Percentiles rank a stretch among this genome's conserved stretches.
Conservation (phyloP, 2,329 filamentous ascomycete species). For the Thermothelomyces thermophilus region DNA sequence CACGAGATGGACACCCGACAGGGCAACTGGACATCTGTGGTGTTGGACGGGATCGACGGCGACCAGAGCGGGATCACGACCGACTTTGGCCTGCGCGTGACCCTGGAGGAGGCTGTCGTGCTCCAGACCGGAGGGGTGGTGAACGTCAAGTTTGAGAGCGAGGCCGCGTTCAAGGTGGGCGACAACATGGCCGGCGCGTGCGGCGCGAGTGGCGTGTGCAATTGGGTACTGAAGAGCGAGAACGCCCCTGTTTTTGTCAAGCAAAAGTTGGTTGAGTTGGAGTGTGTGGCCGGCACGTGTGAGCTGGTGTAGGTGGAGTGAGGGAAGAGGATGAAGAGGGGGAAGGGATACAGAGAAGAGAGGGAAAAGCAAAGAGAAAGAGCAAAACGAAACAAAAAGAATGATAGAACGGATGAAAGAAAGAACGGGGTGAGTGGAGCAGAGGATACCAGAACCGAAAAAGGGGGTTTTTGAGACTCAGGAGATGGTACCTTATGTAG, state of each 20-base stretch:
- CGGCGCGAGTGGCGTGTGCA: slow-evolving; percentile 17
- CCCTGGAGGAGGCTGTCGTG: slow-evolving; percentile 20
- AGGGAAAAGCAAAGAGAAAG: not conserved
- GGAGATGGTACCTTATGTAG: too few species aligned
- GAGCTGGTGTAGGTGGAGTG: not conserved
- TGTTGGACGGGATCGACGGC: slow-evolving; percentile 12
- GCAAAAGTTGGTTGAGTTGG: slow-evolving; percentile 11
- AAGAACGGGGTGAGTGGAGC: too few species aligned
- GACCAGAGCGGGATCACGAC: slow-evolving; percentile 14
- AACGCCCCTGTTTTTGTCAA: slow-evolving; percentile 4
- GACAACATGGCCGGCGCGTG: slow-evolving; percentile 9
- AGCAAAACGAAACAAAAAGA: too few species aligned
- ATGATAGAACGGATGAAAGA: too few species aligned
- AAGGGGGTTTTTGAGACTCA: too few species aligned
- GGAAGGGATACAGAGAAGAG: not conserved
- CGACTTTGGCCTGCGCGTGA: slow-evolving; percentile 24
- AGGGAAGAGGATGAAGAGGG: not conserved
- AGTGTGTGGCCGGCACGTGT: slow-evolving; percentile 10
- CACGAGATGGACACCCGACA: not conserved
- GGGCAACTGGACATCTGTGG: slow-evolving; percentile 27
- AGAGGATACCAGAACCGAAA: not conserved
- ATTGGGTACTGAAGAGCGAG: slow-evolving; percentile 8
- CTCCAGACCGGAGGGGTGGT: slow-evolving; percentile 10
- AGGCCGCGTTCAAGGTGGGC: slow-evolving; percentile 22
- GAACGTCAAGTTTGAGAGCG: slow-evolving; percentile 20